Percentiles rank a stretch among this genome's conserved stretches.
Evolutionary conservation across 495 filamentous ascomycete species (phyloP).

Genomic region (Lophiotrema nucula): DNA sequence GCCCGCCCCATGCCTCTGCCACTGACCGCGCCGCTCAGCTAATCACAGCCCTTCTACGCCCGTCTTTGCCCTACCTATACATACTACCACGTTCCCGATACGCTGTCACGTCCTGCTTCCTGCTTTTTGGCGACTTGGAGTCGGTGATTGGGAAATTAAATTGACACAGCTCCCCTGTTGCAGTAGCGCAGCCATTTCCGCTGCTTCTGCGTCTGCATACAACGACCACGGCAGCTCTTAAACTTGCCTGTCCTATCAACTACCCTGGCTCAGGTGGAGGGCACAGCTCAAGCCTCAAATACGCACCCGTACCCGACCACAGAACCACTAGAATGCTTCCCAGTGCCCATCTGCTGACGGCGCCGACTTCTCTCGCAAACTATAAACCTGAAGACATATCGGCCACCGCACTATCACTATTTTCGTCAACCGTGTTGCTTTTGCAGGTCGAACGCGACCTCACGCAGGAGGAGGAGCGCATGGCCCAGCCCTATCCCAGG

Average conservation of each 20-base stretch:
- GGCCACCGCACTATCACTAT: conserved; percentile 14
- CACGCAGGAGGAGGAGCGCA: conserved; percentile 1
- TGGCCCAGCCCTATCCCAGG: conserved; percentile 9
- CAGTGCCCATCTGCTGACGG: conserved; percentile 21
- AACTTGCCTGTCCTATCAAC: conserved; percentile 9
- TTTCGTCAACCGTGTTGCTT: conserved; percentile 17
- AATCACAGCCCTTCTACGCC: conserved; percentile 15
- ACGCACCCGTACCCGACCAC: conserved; percentile 16
- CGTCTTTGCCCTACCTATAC: conserved; percentile 1
- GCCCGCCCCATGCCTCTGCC: conserved; percentile 12
- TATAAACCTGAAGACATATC: conserved; percentile 22
- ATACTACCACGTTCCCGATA: conserved; percentile 18
- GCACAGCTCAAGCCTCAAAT: conserved; percentile 27
- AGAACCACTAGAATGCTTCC: conserved; percentile 21
- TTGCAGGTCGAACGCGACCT: conserved; percentile 24
- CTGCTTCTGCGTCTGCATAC: conserved; percentile 22
- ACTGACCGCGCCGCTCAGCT: conserved; percentile 7
- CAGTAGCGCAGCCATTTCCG: conserved; percentile 25
- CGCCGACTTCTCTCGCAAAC: conserved; percentile 12
- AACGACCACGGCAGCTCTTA: conserved; percentile 8
- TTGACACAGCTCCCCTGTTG: conserved; percentile 17
- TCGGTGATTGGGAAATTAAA: conserved; percentile 18
- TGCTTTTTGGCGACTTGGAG: not conserved
- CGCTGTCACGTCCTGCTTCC: not conserved
- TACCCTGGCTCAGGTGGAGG: conserved; percentile 6